Evolutionary conservation across 1,284 basidiomycete genomes (phyloP).

Genomic region (Anthracocystis walkeri): DNA sequence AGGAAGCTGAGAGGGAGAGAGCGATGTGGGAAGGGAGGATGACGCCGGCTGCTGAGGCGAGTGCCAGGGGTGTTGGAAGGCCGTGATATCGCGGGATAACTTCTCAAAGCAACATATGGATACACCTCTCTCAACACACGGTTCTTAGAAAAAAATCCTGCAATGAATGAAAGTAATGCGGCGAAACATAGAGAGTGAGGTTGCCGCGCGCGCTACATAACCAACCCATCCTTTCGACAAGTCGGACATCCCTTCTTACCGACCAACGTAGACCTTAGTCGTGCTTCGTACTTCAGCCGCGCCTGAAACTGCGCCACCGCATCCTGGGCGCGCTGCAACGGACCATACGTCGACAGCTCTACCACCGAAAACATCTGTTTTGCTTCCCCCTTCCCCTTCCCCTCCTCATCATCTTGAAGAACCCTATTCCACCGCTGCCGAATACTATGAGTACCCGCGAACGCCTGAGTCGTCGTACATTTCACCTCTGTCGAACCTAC

Average conservation of each 20-base stretch:
- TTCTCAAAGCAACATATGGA: neutral
- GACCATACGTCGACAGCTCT: constrained; percentile 38
- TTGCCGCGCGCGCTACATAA: neutral
- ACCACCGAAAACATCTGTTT: constrained; percentile 13
- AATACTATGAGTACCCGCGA: constrained; percentile 23
- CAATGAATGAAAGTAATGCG: no score
- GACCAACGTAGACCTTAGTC: constrained; percentile 33
- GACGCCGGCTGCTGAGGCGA: constrained; percentile 33
- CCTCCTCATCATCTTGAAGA: neutral
- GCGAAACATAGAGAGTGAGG: neutral
- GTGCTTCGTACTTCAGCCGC: constrained; percentile 42
- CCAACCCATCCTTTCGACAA: constrained; percentile 32
- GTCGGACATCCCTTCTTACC: constrained; percentile 40
- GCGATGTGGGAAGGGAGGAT: constrained; percentile 50
- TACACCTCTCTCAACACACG: neutral
- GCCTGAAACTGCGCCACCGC: constrained; percentile 27
- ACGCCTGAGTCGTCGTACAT: constrained; percentile 42
- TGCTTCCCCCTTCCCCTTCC: constrained; percentile 2
- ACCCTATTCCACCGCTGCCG: constrained; percentile 28
- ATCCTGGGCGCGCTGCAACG: constrained; percentile 28
- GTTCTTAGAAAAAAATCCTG: neutral
- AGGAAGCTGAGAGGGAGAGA: constrained; percentile 49
- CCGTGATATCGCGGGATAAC: neutral
- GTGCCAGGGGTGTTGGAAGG: constrained; percentile 4
- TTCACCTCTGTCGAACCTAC: constrained; percentile 10